Conservation (phyloP, 768 basidiomycete genomes). For the Leccinum disarticulatum region DNA sequence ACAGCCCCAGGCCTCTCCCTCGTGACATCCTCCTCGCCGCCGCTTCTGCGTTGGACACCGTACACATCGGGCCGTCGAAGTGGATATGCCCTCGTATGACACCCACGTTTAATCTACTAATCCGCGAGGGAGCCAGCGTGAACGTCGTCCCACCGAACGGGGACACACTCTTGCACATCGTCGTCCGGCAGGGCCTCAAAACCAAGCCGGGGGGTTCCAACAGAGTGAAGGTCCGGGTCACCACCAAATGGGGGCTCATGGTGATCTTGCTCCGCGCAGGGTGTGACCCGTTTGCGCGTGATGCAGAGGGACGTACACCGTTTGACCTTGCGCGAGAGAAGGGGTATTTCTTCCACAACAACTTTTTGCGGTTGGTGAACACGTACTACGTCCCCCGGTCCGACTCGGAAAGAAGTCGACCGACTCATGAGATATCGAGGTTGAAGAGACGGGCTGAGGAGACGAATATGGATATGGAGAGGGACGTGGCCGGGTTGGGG, state of each 20-base stretch:
- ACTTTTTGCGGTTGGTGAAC: neutral
- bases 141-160: neutral
- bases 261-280: neutral
- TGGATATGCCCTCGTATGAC: neutral
- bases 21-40: neutral
- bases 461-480: neutral
- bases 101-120: neutral
- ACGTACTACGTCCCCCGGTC: neutral
- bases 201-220: neutral
- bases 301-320: neutral
- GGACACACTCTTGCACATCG: slow-evolving; percentile 5
- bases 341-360: neutral
- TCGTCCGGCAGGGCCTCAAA: neutral
- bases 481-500: neutral
- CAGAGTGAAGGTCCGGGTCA: neutral
- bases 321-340: slow-evolving; percentile 2
- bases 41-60: neutral
- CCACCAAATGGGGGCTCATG: neutral
- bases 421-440: neutral
- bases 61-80: neutral
- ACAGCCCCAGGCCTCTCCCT: neutral
- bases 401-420: neutral
- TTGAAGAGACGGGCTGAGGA: neutral
- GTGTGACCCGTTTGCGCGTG: neutral
- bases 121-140: neutral